Evolutionary conservation across 2,329 filamentous ascomycete genomes (phyloP).

Genomic region (Chrysoporthe deuterocubensis): DNA sequence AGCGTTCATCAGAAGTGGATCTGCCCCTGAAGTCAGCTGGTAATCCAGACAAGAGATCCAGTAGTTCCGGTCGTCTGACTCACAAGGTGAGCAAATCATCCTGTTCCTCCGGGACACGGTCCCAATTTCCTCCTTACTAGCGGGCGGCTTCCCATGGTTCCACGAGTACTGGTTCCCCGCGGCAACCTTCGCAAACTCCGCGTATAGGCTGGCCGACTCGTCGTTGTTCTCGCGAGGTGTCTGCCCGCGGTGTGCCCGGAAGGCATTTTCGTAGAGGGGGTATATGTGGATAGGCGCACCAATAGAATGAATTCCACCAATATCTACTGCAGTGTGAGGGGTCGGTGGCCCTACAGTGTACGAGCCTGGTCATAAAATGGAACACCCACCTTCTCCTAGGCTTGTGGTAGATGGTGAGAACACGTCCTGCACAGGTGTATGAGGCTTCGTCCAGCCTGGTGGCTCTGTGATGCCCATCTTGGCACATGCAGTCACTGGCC

Average conservation of each 20-base stretch:
- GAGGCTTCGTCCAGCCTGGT: conserved; percentile 60
- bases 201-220: conserved; percentile 65
- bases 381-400: conserved; percentile 45
- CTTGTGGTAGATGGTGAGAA: conserved; percentile 49
- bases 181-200: conserved; percentile 62
- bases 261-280: conserved; percentile 68
- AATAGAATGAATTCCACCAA: conserved; percentile 60
- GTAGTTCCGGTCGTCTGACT: conserved; percentile 31
- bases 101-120: conserved; percentile 60
- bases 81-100: conserved; percentile 72
- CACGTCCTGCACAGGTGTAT: conserved; percentile 30
- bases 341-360: conserved; percentile 35
- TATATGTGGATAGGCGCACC: conserved; percentile 70
- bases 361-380: conserved; percentile 40
- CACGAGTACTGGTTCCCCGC: conserved; percentile 58
- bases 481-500: conserved; percentile 40
- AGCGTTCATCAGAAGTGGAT: conserved; percentile 72
- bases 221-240: conserved; percentile 57
- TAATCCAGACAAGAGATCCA: not conserved
- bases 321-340: conserved; percentile 42
- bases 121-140: conserved; percentile 55
- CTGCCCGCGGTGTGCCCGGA: conserved; percentile 60
- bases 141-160: conserved; percentile 53
- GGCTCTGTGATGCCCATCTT: conserved; percentile 48
- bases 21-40: conserved; percentile 40